A percentile compares a stretch with the other conserved stretches of the same genome.
These are phyloP conservation scores for Aspergillus homomorphus DNA, from an alignment of 495 filamentous ascomycete genomes.

Conservation along the genomic window DNA sequence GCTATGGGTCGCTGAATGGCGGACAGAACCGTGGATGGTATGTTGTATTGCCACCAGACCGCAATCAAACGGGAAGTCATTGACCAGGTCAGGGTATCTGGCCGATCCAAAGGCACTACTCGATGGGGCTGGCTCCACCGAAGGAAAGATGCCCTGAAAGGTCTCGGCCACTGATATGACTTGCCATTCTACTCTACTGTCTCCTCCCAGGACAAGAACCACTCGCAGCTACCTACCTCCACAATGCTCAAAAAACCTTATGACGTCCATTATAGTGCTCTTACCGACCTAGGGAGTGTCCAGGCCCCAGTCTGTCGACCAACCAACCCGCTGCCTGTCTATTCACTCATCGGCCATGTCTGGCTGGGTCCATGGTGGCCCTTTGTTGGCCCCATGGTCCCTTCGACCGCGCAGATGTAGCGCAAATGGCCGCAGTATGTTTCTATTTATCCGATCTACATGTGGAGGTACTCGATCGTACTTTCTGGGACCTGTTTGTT, in stretches of 20 bases:
- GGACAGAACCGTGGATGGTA: conserved; percentile 11
- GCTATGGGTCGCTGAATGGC: neutral
- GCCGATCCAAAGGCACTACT: conserved; percentile 13
- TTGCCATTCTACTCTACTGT: neutral
- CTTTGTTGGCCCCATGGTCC: conserved; percentile 15
- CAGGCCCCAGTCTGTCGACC: conserved; percentile 19
- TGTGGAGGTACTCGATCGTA: conserved; percentile 7
- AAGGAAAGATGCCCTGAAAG: conserved; percentile 15
- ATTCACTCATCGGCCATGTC: conserved; percentile 3
- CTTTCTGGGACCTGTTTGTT: neutral
- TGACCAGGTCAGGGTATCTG: conserved; percentile 16
- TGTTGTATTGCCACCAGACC: conserved; percentile 9
- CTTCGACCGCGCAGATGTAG: conserved; percentile 8
- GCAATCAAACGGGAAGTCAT: conserved; percentile 6
- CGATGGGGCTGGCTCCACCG: conserved; percentile 20
- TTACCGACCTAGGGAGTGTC: conserved; percentile 9
- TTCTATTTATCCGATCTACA: conserved; percentile 18
- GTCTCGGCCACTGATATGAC: conserved; percentile 11
- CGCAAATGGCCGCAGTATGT: conserved; percentile 9
- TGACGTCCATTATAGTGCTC: conserved; percentile 20
- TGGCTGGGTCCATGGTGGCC: conserved; percentile 10
- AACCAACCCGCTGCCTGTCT: conserved; percentile 10
- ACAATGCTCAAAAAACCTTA: conserved; percentile 11
- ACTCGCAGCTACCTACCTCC: conserved; percentile 12
- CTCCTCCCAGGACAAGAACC: conserved; percentile 6